Evolutionary conservation across 2,329 filamentous ascomycete species (phyloP).

Genomic region (Elsinoe australis): DNA sequence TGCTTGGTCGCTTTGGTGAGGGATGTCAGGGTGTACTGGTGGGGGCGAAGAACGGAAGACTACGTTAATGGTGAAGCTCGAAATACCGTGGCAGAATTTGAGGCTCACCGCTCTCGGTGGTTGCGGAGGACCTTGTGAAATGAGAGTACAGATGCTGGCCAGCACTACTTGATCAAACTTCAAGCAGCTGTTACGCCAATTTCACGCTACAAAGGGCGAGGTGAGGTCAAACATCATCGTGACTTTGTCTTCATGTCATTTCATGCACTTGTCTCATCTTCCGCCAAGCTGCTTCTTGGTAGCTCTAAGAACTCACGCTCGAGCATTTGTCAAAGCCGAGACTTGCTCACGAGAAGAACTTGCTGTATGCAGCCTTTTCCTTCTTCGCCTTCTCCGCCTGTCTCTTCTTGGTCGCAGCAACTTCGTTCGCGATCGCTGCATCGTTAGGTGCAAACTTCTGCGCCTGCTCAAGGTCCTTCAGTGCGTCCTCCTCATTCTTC

Average conservation of each 20-base stretch:
- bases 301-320: too few species aligned
- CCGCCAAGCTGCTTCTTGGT: too few species aligned
- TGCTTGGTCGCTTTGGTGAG: background rate
- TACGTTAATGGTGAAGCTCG: too few species aligned
- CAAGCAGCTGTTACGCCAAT: too few species aligned
- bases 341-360: conserved; percentile 72
- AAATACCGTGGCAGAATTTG: background rate
- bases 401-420: conserved; percentile 68
- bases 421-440: conserved; percentile 64
- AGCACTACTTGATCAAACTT: too few species aligned
- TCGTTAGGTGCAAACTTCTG: conserved; percentile 55
- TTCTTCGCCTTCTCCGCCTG: conserved; percentile 67
- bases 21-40: background rate
- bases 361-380: conserved; percentile 88
- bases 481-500: conserved; percentile 76
- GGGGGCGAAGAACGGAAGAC: background rate
- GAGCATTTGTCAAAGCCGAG: too few species aligned
- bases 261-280: too few species aligned
- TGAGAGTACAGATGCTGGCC: background rate
- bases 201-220: too few species aligned
- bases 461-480: conserved; percentile 39
- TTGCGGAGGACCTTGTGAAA: too few species aligned
- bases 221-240: too few species aligned
- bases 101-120: background rate
- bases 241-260: too few species aligned